Conservation (phyloP, 129 eudicot genomes). For the Helianthus tuberosus region DNA sequence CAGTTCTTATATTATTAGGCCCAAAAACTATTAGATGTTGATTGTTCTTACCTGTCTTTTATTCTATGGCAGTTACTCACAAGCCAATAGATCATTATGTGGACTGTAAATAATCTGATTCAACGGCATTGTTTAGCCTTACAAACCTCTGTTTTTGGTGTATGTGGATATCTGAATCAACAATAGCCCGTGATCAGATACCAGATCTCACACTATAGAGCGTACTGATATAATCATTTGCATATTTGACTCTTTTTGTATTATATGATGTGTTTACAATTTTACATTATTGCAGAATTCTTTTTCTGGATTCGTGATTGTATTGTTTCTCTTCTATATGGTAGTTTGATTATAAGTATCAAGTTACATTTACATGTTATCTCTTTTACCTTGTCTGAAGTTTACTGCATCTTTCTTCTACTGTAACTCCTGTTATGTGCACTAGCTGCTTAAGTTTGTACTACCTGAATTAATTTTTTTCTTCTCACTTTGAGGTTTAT, state of each 20-base stretch:
- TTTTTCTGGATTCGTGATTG: slow-evolving; percentile 8
- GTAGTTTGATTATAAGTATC: slow-evolving; percentile 15
- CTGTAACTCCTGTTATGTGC: background rate
- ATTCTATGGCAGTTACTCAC: background rate
- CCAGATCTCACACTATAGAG: background rate
- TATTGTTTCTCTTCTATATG: background rate
- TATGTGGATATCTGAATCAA: background rate
- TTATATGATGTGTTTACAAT: background rate
- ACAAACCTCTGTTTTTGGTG: background rate
- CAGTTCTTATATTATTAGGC: background rate
- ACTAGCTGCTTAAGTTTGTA: no score
- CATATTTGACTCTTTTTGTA: background rate
- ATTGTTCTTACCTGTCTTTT: background rate
- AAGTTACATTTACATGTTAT: background rate
- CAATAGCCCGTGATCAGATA: background rate
- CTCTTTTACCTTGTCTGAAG: background rate
- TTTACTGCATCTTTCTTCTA: background rate
- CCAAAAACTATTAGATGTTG: background rate
- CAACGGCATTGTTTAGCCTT: background rate
- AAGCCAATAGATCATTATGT: background rate
- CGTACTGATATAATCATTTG: background rate
- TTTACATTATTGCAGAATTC: background rate
- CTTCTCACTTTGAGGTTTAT: slow-evolving; percentile 5
- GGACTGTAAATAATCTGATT: background rate
- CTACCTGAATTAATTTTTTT: background rate